Evolutionary conservation across 768 basidiomycete species (phyloP).

Genomic region (Rossbeevera mucosa): DNA sequence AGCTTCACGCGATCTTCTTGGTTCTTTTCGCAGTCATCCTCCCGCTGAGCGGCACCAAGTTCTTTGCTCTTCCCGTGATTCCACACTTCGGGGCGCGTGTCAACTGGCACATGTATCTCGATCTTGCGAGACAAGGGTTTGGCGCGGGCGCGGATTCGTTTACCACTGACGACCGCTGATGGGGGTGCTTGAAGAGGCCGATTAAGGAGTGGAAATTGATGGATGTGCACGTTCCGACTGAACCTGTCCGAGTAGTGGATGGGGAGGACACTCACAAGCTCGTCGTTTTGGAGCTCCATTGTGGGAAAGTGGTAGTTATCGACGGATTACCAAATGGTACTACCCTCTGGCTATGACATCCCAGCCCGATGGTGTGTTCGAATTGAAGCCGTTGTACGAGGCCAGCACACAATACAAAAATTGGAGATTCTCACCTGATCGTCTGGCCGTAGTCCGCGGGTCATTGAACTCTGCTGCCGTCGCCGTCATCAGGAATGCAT

Average conservation of each 20-base stretch:
- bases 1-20: conserved; percentile 49
- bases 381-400: conserved; percentile 55
- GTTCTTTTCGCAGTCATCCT: conserved; percentile 78
- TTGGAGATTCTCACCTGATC: conserved; percentile 81
- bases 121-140: conserved; percentile 59
- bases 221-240: conserved; percentile 62
- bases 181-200: conserved; percentile 75
- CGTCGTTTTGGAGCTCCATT: conserved; percentile 42
- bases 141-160: conserved; percentile 68
- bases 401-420: conserved; percentile 77
- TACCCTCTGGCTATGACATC: neutral
- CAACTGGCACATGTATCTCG: conserved; percentile 80
- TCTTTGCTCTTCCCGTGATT: conserved; percentile 65
- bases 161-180: conserved; percentile 66
- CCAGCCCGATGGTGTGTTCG: neutral
- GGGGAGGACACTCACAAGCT: conserved; percentile 63
- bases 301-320: conserved; percentile 14
- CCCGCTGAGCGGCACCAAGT: conserved; percentile 58
- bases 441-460: conserved; percentile 55
- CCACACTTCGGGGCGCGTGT: conserved; percentile 77
- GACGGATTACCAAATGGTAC: neutral
- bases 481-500: conserved; percentile 66
- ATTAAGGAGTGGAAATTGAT: conserved; percentile 76
- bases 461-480: conserved; percentile 76
- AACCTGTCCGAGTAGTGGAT: conserved; percentile 65